Evolutionary conservation across 2,329 filamentous ascomycete genomes (phyloP), one percentile per base, ranked within the genome.

Genomic region (Stromatinia cepivora): DNA sequence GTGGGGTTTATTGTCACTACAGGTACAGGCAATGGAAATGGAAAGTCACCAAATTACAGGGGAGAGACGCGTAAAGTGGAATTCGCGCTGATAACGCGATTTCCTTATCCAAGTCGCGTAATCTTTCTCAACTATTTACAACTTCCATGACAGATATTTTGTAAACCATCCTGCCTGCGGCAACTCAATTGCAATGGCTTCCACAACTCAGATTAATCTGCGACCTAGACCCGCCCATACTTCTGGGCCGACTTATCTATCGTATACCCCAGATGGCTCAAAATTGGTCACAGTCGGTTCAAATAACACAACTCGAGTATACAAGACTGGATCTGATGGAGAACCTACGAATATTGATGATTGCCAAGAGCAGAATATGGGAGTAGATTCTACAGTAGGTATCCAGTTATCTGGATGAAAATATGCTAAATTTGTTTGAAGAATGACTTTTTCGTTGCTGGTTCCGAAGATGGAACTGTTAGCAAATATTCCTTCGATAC

Each of bases 381-480:
- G 90, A 45, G 87, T 98, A 31, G 91, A 88, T 42, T 88, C 93
- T 28, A 87, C 88, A 48, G 86, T 88, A 81, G 66, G 73, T 10
- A 73, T 46, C 45, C 13, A 56, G 17, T 10, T 25, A 5, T 50
- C 48, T 31, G 36, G 46, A 56, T 46, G 31, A 17, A 48, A 3
- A 36, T 5, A 22, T 72, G 56, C 71, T 76, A 70, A 77, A 59
- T 67, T 4, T 36, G 45, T 17, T 36, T 58, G 22, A 72, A 89
- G 87, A 88, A 94, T 77, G 88, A 91, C 71, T 93, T 92, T 79
- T 97, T 97, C 78, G 88, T 98, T 57, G 89, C 93, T 71, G 95
- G 93, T 39, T 92, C 92, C 28, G 94, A 99, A 80, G 94, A 98
- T 81, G 95, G 96, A 77, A 95, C 91, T n/a, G 93, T 99, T 76